Percentiles rank a stretch among this genome's conserved stretches.
Conservation (phyloP, 805 yeast genomes). For the Ogataea nitratoaversa region DNA sequence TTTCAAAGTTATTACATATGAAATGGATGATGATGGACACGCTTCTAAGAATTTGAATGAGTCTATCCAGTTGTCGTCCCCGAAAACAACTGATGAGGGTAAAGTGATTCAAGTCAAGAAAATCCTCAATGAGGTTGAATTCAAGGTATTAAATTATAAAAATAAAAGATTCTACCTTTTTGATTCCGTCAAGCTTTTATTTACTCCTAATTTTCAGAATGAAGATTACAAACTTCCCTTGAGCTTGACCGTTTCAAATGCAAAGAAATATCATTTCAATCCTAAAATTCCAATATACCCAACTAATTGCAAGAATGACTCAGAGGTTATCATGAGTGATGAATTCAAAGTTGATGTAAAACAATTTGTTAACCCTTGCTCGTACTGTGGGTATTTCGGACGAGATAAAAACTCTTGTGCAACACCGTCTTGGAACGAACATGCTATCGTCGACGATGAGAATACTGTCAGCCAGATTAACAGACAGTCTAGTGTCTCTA, state of each 20-base stretch:
- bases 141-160: constrained; percentile 24
- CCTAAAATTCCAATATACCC: constrained; percentile 21
- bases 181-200: constrained; percentile 29
- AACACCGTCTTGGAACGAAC: background rate
- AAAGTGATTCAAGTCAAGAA: constrained; percentile 11
- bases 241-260: constrained; percentile 7
- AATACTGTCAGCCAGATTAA: background rate
- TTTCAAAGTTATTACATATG: constrained; percentile 18
- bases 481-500: background rate
- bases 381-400: constrained; percentile 11
- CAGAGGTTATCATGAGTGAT: constrained; percentile 20
- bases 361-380: constrained; percentile 22
- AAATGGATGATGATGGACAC: constrained; percentile 9
- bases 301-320: constrained; percentile 5
- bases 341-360: constrained; percentile 21
- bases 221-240: constrained; percentile 20
- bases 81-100: background rate
- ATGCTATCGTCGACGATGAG: constrained; percentile 4
- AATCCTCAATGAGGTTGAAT: constrained; percentile 24
- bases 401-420: background rate
- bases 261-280: constrained; percentile 15
- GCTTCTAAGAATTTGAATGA: background rate
- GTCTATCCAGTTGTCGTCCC: too few species aligned
- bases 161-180: constrained; percentile 24
- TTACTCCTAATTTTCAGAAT: constrained; percentile 19